Evolutionary conservation across 495 filamentous ascomycete species (phyloP), one percentile per base, ranked within the genome.

Genomic region (Annulohypoxylon stygium): DNA sequence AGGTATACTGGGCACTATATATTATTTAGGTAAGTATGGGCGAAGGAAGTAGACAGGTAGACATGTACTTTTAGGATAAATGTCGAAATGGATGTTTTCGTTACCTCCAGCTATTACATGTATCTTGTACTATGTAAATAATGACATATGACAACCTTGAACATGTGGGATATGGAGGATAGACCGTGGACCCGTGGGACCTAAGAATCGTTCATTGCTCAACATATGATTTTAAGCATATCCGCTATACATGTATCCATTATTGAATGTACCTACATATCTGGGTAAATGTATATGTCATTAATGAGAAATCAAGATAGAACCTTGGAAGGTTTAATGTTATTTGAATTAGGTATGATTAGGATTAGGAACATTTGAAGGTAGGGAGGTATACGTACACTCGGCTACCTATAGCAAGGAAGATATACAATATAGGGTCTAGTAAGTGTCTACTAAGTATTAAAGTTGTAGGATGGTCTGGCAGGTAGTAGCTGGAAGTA

Each of bases 361-460:
- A 43, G 14, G 14, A 43, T 43, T 43, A 14, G 12, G 12, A 43
- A 43, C 14, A 14, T 43, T 39, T 43, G n/a, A 47, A 20, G 43
- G n/a, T 47, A 67, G 1, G 54, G 48, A 63, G 3, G 51, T 70
- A 65, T 63, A 63, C 57, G 58, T 45, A 43, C 39, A 12, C 20
- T 11, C 33, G 20, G 25, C 20, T 70, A 70, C 67, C 51, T 64
- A 63, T 63, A 70, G 23, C 60, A 58, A 70, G 67, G 60, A 65
- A 70, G 34, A 65, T 58, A 59, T 64, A 64, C 51, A 70, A 50
- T 70, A 70, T 70, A 70, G 39, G 51, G 8, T 11, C 18, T 11
- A 26, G 50, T 23, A 23, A 23, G 20, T 23, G 20, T 53, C 20
- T 25, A n/a, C n/a, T n/a, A n/a, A 25, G 23, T 39, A 53, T 54